phyloP scores from a whole-genome alignment of 495 filamentous ascomycete species.

The Hypoxylon trugodes region DNA sequence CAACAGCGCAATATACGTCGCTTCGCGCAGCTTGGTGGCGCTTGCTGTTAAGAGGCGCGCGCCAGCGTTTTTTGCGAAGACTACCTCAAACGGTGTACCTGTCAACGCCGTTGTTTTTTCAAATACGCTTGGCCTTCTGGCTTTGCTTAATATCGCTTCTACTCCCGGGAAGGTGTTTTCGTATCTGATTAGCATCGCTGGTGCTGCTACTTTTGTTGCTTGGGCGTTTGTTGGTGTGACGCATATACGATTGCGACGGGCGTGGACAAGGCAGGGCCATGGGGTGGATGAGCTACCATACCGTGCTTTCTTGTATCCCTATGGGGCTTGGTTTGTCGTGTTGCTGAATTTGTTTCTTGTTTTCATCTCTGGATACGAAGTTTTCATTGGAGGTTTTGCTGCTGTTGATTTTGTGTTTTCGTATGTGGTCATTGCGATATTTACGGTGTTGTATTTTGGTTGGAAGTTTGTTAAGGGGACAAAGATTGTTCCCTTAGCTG shows the following conservation, averaged over 20 bases:
- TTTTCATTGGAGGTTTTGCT: constrained; percentile 57
- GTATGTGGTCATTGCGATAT: constrained; percentile 68
- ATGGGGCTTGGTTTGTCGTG: constrained; percentile 65
- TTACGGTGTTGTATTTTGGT: constrained; percentile 61
- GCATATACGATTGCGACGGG: constrained; percentile 63
- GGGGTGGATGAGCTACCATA: constrained; percentile 65
- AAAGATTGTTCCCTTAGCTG: constrained; percentile 53
- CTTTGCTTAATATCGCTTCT: constrained; percentile 63
- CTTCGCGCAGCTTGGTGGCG: constrained; percentile 69
- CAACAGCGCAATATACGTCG: constrained; percentile 76
- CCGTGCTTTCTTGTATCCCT: constrained; percentile 67
- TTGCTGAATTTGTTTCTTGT: constrained; percentile 61
- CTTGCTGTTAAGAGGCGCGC: constrained; percentile 65
- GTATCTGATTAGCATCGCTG: constrained; percentile 65
- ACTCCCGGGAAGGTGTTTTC: constrained; percentile 63
- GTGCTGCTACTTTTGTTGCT: constrained; percentile 66
- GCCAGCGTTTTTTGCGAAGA: constrained; percentile 60
- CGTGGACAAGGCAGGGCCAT: constrained; percentile 64
- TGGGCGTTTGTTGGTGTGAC: constrained; percentile 69
- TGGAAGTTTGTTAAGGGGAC: constrained; percentile 61
- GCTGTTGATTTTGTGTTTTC: constrained; percentile 52
- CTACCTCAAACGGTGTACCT: constrained; percentile 61
- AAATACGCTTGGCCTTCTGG: constrained; percentile 63
- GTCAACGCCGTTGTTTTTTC: constrained; percentile 61
- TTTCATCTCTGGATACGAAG: constrained; percentile 55